phyloP scores from a whole-genome alignment of 2,329 filamentous ascomycete species.

The Microdochium trichocladiopsis region DNA sequence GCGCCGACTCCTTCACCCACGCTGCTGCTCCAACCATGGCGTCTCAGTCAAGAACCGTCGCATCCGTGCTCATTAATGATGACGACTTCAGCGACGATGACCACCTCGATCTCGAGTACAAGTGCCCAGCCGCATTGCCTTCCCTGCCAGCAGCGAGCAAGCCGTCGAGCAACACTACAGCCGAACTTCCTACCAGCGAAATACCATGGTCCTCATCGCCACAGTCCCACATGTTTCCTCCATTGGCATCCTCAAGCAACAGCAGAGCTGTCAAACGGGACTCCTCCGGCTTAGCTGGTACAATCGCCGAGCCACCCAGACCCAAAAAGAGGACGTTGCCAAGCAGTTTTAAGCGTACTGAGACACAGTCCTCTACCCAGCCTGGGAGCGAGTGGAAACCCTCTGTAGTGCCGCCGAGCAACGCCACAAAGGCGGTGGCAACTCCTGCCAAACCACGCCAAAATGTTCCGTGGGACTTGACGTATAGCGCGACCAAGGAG shows the following conservation, averaged over 20 bases:
- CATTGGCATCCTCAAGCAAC: constrained; percentile 10
- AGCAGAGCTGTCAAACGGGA: neutral
- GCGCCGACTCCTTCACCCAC: constrained; percentile 41
- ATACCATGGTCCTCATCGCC: constrained; percentile 71
- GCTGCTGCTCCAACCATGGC: constrained; percentile 26
- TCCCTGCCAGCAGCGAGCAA: constrained; percentile 13
- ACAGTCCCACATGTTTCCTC: constrained; percentile 35
- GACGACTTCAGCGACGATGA: constrained; percentile 85
- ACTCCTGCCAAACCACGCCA: constrained; percentile 25
- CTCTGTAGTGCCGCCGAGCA: constrained; percentile 24
- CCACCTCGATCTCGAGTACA: constrained; percentile 63
- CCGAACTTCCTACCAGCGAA: constrained; percentile 19
- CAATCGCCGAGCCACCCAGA: constrained; percentile 18
- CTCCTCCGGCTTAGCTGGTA: constrained; percentile 16
- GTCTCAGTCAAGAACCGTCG: constrained; percentile 13
- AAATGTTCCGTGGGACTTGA: constrained; percentile 60
- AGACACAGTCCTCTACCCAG: neutral
- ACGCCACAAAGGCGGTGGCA: constrained; percentile 21
- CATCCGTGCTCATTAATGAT: constrained; percentile 59
- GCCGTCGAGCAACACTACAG: constrained; percentile 11
- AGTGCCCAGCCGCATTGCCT: constrained; percentile 49
- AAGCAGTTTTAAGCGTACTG: constrained; percentile 20
- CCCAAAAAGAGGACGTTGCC: constrained; percentile 62
- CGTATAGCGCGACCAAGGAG: constrained; percentile 67
- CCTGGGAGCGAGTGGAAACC: constrained; percentile 21